Conservation (phyloP, 768 basidiomycete species). For the Gymnopilus dilepis region DNA sequence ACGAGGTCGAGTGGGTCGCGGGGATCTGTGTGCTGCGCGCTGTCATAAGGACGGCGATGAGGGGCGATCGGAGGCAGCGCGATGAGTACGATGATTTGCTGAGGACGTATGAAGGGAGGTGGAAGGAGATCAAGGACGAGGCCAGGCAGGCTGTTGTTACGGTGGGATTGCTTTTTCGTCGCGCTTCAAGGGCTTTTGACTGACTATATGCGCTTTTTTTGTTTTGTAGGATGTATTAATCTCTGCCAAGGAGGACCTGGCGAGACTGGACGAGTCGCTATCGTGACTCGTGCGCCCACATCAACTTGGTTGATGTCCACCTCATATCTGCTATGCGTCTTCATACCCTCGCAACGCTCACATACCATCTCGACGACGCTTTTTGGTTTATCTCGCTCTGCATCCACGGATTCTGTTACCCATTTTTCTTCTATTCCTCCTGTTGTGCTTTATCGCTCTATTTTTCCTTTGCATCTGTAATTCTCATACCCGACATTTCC, state of each 20-base stretch:
- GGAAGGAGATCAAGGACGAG: constrained; percentile 77
- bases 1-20: constrained; percentile 73
- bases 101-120: constrained; percentile 63
- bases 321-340: too few species aligned
- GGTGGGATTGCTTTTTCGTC: constrained; percentile 37
- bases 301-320: too few species aligned
- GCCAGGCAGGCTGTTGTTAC: constrained; percentile 65
- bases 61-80: constrained; percentile 51
- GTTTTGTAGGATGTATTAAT: constrained; percentile 51
- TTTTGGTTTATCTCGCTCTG: too few species aligned
- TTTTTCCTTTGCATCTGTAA: too few species aligned
- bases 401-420: too few species aligned
- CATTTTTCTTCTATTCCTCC: too few species aligned
- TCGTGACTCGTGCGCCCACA: constrained; percentile 11
- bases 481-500: too few species aligned
- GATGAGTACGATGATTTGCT: constrained; percentile 61
- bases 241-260: constrained; percentile 57
- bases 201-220: constrained; percentile 5
- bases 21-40: constrained; percentile 63
- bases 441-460: too few species aligned
- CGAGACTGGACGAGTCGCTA: constrained; percentile 42
- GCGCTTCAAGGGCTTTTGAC: neutral
- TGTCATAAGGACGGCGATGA: constrained; percentile 58
- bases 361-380: too few species aligned
- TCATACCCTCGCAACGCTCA: too few species aligned